Conservation (phyloP, 805 yeast species). For the Saturnispora saitoi region DNA sequence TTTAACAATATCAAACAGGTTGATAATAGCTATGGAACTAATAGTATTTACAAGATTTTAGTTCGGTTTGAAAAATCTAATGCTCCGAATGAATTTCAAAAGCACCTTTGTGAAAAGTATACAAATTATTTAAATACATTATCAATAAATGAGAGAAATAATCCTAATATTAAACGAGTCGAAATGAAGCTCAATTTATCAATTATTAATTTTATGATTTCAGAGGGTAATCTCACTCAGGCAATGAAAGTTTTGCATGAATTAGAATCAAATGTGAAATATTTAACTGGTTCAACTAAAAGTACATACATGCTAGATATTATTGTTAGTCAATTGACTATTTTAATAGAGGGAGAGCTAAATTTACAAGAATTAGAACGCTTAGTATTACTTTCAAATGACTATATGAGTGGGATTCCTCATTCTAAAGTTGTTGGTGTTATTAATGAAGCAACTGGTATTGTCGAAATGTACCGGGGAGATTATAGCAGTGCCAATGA, state of each 20-base stretch:
- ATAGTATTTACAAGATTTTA: constrained; percentile 26
- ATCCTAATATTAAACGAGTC: constrained; percentile 29
- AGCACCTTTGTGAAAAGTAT: constrained; percentile 18
- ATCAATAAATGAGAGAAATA: constrained; percentile 7
- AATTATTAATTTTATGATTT: constrained; percentile 32
- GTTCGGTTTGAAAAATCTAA: constrained; percentile 22
- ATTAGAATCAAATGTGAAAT: constrained; percentile 32
- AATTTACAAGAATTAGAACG: constrained; percentile 31
- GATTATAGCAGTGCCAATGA: constrained; percentile 49
- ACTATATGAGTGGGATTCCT: constrained; percentile 53
- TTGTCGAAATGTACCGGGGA: constrained; percentile 50
- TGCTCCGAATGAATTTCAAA: constrained; percentile 15
- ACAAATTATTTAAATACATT: constrained; percentile 11
- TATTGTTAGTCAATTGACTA: constrained; percentile 56
- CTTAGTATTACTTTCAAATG: constrained; percentile 40
- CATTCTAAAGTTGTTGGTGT: constrained; percentile 71
- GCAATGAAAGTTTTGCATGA: constrained; percentile 30
- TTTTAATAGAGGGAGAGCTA: constrained; percentile 34
- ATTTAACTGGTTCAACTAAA: constrained; percentile 36
- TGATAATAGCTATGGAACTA: constrained; percentile 20
- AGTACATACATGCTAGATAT: constrained; percentile 50
- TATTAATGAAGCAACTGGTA: constrained; percentile 71
- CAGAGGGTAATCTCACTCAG: constrained; percentile 22
- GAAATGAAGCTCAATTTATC: constrained; percentile 42
- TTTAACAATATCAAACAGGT: constrained; percentile 16